Conservation (phyloP, 1,139 yeast genomes). For the Kodamaea suecica region DNA sequence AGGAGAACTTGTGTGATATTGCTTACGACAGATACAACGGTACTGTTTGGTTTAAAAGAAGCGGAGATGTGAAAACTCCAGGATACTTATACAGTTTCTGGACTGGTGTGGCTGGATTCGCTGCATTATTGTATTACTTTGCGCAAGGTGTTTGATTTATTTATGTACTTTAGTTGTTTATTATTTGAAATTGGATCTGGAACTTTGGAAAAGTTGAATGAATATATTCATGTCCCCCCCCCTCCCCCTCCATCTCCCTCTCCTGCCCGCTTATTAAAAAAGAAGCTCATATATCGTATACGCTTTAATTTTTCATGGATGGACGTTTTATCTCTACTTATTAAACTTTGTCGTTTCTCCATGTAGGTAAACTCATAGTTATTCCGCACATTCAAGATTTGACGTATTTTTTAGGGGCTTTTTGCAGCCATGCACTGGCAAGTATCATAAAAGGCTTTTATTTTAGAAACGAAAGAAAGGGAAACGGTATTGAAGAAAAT, state of each 20-base stretch:
- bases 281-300: too few relatives aligned
- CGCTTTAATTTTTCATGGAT: too few relatives aligned
- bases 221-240: too few relatives aligned
- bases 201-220: background rate
- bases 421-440: background rate
- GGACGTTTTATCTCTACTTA: too few relatives aligned
- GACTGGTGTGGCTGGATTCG: conserved; percentile 32
- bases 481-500: background rate
- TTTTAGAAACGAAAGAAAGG: conserved; percentile 2
- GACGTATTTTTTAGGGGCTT: background rate
- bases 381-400: too few relatives aligned
- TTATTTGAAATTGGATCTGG: too few relatives aligned
- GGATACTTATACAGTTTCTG: conserved; percentile 30
- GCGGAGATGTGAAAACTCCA: conserved; percentile 38
- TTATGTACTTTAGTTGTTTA: conserved; percentile 1
- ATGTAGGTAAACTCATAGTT: too few relatives aligned
- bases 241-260: too few relatives aligned
- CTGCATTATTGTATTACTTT: conserved; percentile 24
- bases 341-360: too few relatives aligned
- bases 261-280: too few relatives aligned
- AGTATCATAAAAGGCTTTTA: background rate
- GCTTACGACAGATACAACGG: conserved; percentile 29
- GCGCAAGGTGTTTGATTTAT: conserved; percentile 10
- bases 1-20: conserved; percentile 27
- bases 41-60: conserved; percentile 36